A percentile compares a stretch with the other conserved stretches of the same genome.
Evolutionary conservation across 2,329 filamentous ascomycete genomes (phyloP).

Genomic region (Fusarium pseudonygamai): DNA sequence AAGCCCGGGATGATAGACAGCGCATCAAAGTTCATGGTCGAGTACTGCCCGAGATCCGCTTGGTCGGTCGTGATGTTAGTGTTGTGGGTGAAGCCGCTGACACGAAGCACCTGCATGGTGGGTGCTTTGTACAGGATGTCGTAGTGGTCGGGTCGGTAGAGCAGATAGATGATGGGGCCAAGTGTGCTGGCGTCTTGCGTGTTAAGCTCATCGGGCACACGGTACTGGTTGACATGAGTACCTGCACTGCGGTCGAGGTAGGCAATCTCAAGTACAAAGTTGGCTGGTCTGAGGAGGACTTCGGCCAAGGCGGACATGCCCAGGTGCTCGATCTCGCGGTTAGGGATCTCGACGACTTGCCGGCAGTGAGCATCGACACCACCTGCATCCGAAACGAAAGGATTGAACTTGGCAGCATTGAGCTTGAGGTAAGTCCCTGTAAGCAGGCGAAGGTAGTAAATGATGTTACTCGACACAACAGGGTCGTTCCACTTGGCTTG

Average conservation of each 20-base stretch:
- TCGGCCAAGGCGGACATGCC: slow-evolving; percentile 81
- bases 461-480: slow-evolving; percentile 74
- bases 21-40: slow-evolving; percentile 54
- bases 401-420: slow-evolving; percentile 73
- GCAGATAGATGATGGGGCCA: slow-evolving; percentile 64
- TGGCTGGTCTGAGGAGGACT: slow-evolving; percentile 80
- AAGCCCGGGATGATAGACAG: slow-evolving; percentile 61
- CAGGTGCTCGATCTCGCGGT: slow-evolving; percentile 91
- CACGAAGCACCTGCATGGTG: slow-evolving; percentile 64
- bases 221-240: slow-evolving; percentile 76
- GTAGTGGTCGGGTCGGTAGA: slow-evolving; percentile 85
- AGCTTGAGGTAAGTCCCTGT: slow-evolving; percentile 87
- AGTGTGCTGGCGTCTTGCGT: slow-evolving; percentile 54
- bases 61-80: slow-evolving; percentile 55
- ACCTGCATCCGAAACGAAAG: slow-evolving; percentile 73
- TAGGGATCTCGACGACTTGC: slow-evolving; percentile 75
- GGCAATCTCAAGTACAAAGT: slow-evolving; percentile 84
- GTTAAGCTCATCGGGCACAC: slow-evolving; percentile 66
- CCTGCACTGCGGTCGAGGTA: slow-evolving; percentile 91
- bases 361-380: slow-evolving; percentile 74
- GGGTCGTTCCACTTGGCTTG: slow-evolving; percentile 78
- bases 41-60: slow-evolving; percentile 52
- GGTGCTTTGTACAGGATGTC: slow-evolving; percentile 83
- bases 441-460: slow-evolving; percentile 86
- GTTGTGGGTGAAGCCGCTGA: slow-evolving; percentile 57